Evolutionary conservation across 495 filamentous ascomycete species (phyloP).

Genomic region (Neurospora sp.): DNA sequence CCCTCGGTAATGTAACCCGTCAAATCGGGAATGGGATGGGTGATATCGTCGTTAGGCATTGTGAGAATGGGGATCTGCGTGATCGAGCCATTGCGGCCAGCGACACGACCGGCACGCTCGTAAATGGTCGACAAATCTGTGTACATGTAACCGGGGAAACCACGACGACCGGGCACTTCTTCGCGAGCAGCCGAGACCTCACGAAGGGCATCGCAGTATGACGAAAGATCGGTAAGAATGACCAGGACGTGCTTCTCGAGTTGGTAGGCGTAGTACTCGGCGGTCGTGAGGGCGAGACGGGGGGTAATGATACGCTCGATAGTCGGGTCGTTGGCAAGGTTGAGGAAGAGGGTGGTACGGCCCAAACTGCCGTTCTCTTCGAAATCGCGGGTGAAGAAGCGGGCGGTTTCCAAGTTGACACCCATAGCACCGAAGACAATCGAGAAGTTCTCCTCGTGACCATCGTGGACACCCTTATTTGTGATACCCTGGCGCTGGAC

Average conservation of each 20-base stretch:
- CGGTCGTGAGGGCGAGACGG: constrained; percentile 94
- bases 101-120: constrained; percentile 96
- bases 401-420: constrained; percentile 98
- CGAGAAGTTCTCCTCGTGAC: constrained; percentile 97
- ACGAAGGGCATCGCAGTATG: constrained; percentile 97
- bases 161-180: constrained; percentile 98
- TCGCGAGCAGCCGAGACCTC: constrained; percentile 96
- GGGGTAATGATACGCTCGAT: constrained; percentile 99
- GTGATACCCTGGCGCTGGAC: constrained; percentile 65
- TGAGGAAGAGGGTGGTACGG: constrained; percentile 92
- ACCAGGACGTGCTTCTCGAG: constrained; percentile 99
- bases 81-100: constrained; percentile 95
- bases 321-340: constrained; percentile 97
- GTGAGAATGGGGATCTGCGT: constrained; percentile 98
- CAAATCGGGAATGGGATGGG: constrained; percentile 96
- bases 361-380: constrained; percentile 99
- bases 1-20: constrained; percentile 99
- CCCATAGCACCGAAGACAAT: constrained; percentile 99
- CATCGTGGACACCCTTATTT: constrained; percentile 92
- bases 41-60: constrained; percentile 99
- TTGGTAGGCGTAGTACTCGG: constrained; percentile 99
- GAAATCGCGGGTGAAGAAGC: constrained; percentile 98
- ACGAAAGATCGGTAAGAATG: constrained; percentile 94
- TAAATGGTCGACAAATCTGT: constrained; percentile 99
- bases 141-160: constrained; percentile 99